Evolutionary conservation across 768 basidiomycete genomes (phyloP), one percentile per base, ranked within the genome.

Genomic region (Calocybe cyanea): DNA sequence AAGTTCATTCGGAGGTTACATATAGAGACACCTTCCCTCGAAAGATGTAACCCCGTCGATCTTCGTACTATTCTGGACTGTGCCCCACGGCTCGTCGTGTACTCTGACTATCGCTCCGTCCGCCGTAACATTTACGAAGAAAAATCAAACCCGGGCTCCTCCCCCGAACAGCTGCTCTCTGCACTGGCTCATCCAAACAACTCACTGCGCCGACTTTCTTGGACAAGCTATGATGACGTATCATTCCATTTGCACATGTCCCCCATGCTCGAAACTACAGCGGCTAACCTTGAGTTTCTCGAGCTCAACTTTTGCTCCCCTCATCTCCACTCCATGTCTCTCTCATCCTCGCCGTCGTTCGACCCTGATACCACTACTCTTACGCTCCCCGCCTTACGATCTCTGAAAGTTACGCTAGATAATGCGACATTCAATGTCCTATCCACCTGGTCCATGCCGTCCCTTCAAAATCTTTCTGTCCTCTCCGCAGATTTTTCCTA

Each of bases 161-260:
- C 75, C n/a, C 75, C 77, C 2, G 73, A 80, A 42, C 73, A 75
- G 44, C 70, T 87, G 41, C 73, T 87, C 9, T 72, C 71, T 8
- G 73, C 79, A 9, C 76, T 87, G 50, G 78, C 72, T 38, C 77
- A 66, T 37, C 76, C 77, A 13, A 68, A 72, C 35, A 75, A 71
- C 52, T 63, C 65, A 36, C 68, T 88, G 28, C 75, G 78, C 3
- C 67, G 78, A 21, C 67, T 88, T 11, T 80, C 77, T 19, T 85
- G 83, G 76, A 87, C 85, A 28, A 85, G 79, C 56, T 88, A 88
- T 54, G 83, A 80, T 46, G 81, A 84, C 41, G 67, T 76, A 1
- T 73, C 76, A 1, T 69, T 71, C 49, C 80, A 80, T 46, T 66
- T 71, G 18, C 75, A 77, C 32, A 74, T 80, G 59, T 76, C 70